These are phyloP conservation scores for Boletus reticuloceps DNA, from an alignment of 768 basidiomycete genomes.

Conservation along the genomic window DNA sequence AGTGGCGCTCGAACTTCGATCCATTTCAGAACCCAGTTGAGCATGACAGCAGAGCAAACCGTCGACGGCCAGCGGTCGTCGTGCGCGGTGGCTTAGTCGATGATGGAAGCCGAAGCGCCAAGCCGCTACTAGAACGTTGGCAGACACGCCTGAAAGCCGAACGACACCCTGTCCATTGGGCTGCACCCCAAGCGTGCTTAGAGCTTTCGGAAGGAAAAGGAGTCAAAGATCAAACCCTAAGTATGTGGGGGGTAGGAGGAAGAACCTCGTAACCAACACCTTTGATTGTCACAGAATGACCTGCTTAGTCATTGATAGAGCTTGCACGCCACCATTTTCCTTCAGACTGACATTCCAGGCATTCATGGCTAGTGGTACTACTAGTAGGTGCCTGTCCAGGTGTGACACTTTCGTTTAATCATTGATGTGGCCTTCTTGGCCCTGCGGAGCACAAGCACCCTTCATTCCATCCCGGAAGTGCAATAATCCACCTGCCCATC, in stretches of 20 bases:
- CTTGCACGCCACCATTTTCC: background rate
- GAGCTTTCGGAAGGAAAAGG: background rate
- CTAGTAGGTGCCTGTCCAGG: background rate
- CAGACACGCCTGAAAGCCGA: background rate
- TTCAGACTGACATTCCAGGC: slow-evolving; percentile 22
- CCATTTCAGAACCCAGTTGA: slow-evolving; percentile 6
- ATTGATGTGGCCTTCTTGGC: background rate
- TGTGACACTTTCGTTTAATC: background rate
- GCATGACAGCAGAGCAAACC: background rate
- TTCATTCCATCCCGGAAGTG: slow-evolving; percentile 17
- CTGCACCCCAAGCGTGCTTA: background rate
- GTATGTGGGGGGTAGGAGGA: background rate
- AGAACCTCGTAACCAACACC: background rate
- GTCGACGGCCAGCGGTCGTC: background rate
- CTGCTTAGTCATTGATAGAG: slow-evolving; percentile 22
- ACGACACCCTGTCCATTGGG: background rate
- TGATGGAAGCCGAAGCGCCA: slow-evolving; percentile 8
- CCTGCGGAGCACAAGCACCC: background rate
- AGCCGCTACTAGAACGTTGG: background rate
- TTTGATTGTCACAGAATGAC: background rate
- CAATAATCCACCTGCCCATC: slow-evolving; percentile 1
- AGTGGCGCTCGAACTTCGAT: background rate
- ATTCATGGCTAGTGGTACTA: background rate
- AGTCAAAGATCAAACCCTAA: slow-evolving; percentile 1
- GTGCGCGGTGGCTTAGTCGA: background rate